Conservation (phyloP, 768 basidiomycete species). For the Mycena amicta region DNA sequence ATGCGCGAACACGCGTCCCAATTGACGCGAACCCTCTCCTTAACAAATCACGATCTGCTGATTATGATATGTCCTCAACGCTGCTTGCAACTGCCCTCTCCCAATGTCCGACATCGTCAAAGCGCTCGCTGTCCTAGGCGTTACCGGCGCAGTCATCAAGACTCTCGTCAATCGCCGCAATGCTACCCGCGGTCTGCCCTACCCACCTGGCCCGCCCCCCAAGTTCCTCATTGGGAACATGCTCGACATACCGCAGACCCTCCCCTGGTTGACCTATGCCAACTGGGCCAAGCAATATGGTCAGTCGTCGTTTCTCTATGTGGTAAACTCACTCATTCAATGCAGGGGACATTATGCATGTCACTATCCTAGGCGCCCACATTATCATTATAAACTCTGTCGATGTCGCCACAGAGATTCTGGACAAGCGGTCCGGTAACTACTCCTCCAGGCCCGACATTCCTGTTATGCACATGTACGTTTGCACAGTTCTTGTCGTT, state of each 20-base stretch:
- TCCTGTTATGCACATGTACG: conserved; percentile 23
- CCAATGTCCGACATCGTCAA: conserved; percentile 15
- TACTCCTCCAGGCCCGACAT: conserved; percentile 43
- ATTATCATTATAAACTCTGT: conserved; percentile 38
- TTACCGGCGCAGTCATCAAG: conserved; percentile 12
- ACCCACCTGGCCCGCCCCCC: conserved; percentile 31
- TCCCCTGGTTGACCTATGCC: conserved; percentile 26
- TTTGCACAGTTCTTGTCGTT: not conserved
- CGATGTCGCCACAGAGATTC: conserved; percentile 37
- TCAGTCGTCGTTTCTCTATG: not conserved
- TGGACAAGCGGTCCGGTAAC: conserved; percentile 42
- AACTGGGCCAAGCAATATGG: conserved; percentile 22
- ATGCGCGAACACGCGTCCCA: too few relatives aligned
- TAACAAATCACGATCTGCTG: not conserved
- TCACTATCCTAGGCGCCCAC: conserved; percentile 38
- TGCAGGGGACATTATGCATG: conserved; percentile 37
- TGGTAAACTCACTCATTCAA: too few relatives aligned
- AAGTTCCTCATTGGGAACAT: conserved; percentile 29
- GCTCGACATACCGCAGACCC: conserved; percentile 23
- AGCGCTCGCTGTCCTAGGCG: conserved; percentile 6
- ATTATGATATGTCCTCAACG: not conserved
- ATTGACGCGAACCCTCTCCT: too few relatives aligned
- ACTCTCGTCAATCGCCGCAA: conserved; percentile 7
- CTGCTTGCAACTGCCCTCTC: not conserved
- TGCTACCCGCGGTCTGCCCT: conserved; percentile 18